Conservation (phyloP, 805 yeast species). For the Metschnikowia kofuensis region DNA sequence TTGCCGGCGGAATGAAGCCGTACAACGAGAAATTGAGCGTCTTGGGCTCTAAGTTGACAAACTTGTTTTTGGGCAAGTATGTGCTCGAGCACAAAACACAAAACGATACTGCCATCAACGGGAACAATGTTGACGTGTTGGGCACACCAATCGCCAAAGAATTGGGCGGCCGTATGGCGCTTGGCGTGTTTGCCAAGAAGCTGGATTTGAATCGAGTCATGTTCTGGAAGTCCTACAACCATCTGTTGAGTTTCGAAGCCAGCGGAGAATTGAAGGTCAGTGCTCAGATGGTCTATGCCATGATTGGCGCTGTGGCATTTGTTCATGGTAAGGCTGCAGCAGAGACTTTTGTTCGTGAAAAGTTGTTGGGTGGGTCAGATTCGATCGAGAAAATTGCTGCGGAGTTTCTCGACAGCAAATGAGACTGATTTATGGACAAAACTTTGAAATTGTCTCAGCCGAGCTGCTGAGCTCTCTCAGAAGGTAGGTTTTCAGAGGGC, state of each 20-base stretch:
- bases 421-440: too few relatives aligned
- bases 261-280: constrained; percentile 58
- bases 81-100: constrained; percentile 30
- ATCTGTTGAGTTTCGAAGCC: constrained; percentile 39
- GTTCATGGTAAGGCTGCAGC: constrained; percentile 61
- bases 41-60: constrained; percentile 64
- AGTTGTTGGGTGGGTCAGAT: constrained; percentile 36
- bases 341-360: constrained; percentile 53
- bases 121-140: constrained; percentile 54
- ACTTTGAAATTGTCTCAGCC: too few relatives aligned
- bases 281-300: constrained; percentile 55
- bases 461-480: too few relatives aligned
- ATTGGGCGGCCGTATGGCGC: constrained; percentile 47
- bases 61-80: constrained; percentile 45
- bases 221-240: constrained; percentile 65
- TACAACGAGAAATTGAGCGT: constrained; percentile 82
- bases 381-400: constrained; percentile 36
- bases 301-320: constrained; percentile 66
- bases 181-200: constrained; percentile 51
- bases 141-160: constrained; percentile 55
- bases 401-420: constrained; percentile 21
- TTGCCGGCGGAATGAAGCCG: constrained; percentile 87
- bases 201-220: constrained; percentile 49
- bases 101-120: constrained; percentile 40
- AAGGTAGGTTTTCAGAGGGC: too few relatives aligned